A percentile compares a stretch with the other conserved stretches of the same genome.
These are phyloP conservation scores for Phoma sp. DNA, from an alignment of 2,329 filamentous ascomycete species.

Conservation along the genomic window DNA sequence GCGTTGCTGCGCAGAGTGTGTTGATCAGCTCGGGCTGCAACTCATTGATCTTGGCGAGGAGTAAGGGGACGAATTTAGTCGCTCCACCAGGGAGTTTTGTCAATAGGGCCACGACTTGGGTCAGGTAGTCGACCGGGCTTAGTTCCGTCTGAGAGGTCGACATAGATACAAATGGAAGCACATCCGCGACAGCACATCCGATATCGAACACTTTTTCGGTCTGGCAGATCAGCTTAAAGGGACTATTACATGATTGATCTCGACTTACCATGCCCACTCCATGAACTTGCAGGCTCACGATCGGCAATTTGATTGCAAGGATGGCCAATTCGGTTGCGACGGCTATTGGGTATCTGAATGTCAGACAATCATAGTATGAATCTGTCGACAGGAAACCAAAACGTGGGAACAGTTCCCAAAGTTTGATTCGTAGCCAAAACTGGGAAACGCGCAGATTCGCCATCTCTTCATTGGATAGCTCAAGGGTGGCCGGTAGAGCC, in stretches of 20 bases:
- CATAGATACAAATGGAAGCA: constrained; percentile 32
- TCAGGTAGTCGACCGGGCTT: constrained; percentile 28
- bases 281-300: constrained; percentile 33
- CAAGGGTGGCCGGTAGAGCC: constrained; percentile 60
- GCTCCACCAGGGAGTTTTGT: constrained; percentile 32
- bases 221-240: constrained; percentile 17
- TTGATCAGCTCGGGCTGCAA: constrained; percentile 28
- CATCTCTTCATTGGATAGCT: constrained; percentile 59
- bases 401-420: constrained; percentile 67
- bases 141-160: constrained; percentile 22
- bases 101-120: constrained; percentile 24
- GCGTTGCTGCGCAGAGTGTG: constrained; percentile 21
- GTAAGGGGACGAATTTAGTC: constrained; percentile 34
- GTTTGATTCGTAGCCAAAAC: constrained; percentile 69
- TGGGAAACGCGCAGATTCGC: constrained; percentile 65
- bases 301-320: constrained; percentile 29
- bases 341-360: constrained; percentile 69
- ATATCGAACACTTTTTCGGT: constrained; percentile 42
- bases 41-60: constrained; percentile 36
- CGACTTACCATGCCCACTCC: constrained; percentile 37
- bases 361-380: constrained; percentile 60
- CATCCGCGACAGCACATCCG: constrained; percentile 37
- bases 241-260: neutral
- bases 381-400: constrained; percentile 59
- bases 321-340: constrained; percentile 67